phyloP scores from a whole-genome alignment of 108 stramenopile genomes.

The Stephanodiscus triporus region DNA sequence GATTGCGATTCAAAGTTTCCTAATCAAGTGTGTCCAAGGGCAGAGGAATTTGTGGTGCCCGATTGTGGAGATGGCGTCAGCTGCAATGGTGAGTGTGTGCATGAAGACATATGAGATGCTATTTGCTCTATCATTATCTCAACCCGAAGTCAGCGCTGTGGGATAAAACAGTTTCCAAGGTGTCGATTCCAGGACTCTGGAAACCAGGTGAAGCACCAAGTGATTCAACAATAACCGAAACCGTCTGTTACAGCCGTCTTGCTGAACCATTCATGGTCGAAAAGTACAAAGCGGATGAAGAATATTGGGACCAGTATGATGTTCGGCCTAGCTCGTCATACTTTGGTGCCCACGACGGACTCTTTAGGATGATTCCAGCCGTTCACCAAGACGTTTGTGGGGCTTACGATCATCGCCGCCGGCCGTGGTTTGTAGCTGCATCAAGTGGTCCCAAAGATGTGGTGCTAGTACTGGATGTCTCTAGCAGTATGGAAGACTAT shows the following conservation, averaged over 20 bases:
- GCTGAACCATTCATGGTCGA: constrained; percentile 36
- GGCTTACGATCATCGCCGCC: constrained; percentile 45
- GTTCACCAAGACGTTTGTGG: constrained; percentile 33
- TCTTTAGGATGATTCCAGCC: constrained; percentile 54
- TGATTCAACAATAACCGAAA: constrained; percentile 24
- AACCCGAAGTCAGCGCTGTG: constrained; percentile 4
- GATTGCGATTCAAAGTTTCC: constrained; percentile 30
- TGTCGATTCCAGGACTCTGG: constrained; percentile 14
- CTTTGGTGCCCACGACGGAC: constrained; percentile 48
- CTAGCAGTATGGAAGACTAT: constrained; percentile 51
- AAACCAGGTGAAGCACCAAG: neutral
- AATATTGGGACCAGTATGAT: constrained; percentile 13
- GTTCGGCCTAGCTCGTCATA: constrained; percentile 16
- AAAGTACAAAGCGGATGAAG: constrained; percentile 19
- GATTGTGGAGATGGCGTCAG: constrained; percentile 15
- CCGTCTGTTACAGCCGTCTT: constrained; percentile 26
- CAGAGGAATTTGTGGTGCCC: constrained; percentile 6
- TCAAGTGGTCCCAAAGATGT: constrained; percentile 67
- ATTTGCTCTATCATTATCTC: neutral
- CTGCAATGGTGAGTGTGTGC: constrained; percentile 29
- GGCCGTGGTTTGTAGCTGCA: constrained; percentile 71
- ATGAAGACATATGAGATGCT: neutral
- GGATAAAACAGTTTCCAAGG: constrained; percentile 14
- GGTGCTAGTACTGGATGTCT: constrained; percentile 61
- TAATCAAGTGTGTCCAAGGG: constrained; percentile 13